Base-by-base conservation (phyloP, 208 protist species). In the Crithidia fasciculata region DNA sequence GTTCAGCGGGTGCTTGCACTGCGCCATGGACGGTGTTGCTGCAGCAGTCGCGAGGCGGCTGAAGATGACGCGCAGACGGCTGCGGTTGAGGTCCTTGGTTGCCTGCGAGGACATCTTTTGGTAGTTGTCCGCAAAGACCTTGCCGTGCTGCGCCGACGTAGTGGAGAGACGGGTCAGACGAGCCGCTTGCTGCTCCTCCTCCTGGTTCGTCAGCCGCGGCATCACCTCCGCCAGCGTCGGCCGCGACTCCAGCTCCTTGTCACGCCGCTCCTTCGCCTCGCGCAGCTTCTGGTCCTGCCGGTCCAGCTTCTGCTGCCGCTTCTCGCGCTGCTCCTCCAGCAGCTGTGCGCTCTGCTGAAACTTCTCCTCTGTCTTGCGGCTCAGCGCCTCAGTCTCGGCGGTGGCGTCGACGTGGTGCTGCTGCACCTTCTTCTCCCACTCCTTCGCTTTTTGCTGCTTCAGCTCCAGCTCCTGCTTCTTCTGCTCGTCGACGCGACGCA, bases 71-170 rank as follows among this genome's bases (percentile, higher is more conserved):
- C 86, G 86, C 45, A 96, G 69, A 40, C 87, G 86, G 69, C 87
- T 93, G 18, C 86, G 78, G 67, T 92, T 94, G 43, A 95, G 70
- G 72, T 96, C 92, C 50, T 90, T 93, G 18, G 74, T 71, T 45
- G 78, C 69, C 28, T 72, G 56, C 4, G 74, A 67, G 40, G 84
- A 83, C 64, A 86, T 88, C 55, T 91, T 94, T 72, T 94, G 89
- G 74, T 96, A 96, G n/a, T 60, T 92, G 75, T 96, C 87, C 3
- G 65, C 56, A 75, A 91, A 96, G 19, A 65, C 80, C 62, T 84
- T 87, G 10, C 78, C 85, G 43, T 93, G 89, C 5, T 89, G 85
- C 18, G 66, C 74, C 16, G 81, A 82, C 3, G 80, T 70, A 0
- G 78, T 74, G 7, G 81, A 49, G 12, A 89, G 72, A 47, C 85